Evolutionary conservation across 2,329 filamentous ascomycete species (phyloP), one percentile per base, ranked within the genome.

Genomic region (Apiospora rasikravindrae): DNA sequence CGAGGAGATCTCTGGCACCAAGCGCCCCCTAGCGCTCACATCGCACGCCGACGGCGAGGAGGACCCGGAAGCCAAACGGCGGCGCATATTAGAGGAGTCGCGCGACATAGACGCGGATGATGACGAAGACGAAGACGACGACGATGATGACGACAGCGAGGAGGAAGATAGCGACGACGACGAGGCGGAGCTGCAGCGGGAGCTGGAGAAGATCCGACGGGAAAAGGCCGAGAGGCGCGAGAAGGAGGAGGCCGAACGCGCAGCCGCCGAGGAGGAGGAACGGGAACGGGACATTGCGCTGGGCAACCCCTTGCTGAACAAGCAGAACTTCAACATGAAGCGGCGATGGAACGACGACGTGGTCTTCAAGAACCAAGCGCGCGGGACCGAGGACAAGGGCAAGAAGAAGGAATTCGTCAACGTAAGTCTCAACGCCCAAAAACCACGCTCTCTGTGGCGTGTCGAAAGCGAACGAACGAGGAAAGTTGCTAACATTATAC

Each of bases 281-380:
- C 89, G 94, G 73, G 96, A 98, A 82, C 89, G 91, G 75, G 94
- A 98, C 78, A 97, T 98, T 78, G 96, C 96, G 47, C 86, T 93
- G 57, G 96, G 96, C 8, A 99, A 99, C 81, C 96, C 96, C 51
- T 84, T 99, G 69, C 88, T 99, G 71, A 98, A 98, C 69, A 93
- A 94, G 81, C 84, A 89, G 26, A 95, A 98, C 77, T 98, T 97
- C 81, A 95, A 92, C 72, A 92, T 98, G 79, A 98, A 98, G 88
- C 87, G 94, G 76, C 86, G 86, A 77, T 99, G 96, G 96, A 96
- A 99, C 77, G 96, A 99, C 78, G 96, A 99, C 81, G 96, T 99
- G 16, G 95, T 99, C 2, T 99, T 99, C 85, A 98, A 98, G 86
- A 99, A 99, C 82, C 96, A 99, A 84, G 96, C 96, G 45, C 89